Evolutionary conservation across 2,329 filamentous ascomycete species (phyloP), one percentile per base, ranked within the genome.

Genomic region (Lachnellula subtilissima): DNA sequence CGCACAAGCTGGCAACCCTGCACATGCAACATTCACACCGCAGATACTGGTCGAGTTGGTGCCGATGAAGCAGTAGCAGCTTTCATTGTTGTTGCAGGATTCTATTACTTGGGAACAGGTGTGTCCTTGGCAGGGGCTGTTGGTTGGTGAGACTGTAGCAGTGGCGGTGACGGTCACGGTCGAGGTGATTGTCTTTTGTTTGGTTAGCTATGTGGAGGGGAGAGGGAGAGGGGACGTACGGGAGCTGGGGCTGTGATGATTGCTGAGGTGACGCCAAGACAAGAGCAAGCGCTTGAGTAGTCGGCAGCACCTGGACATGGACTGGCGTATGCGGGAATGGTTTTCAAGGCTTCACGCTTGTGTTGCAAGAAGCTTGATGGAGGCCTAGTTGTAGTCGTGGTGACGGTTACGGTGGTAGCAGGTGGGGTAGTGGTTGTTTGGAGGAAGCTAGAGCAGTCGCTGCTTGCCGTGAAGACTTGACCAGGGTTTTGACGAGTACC

Each of bases 241-340:
- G 54, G 45, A n/a, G 55, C 35, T 32, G 50, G 52, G 37, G 55
- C 52, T 2, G 59, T 63, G 47, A 54, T 54, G 17, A 55, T 62
- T 1, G 46, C 39, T 8, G 53, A 28, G 1, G 54, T 56, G 28
- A 66, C 48, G 15, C 64, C 66, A 17, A 64, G 42, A 52, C 67
- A 68, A 12, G 56, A 62, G 46, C 66, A 68, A 9, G 63, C 66
- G 46, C 61, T 65, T 4, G 54, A 61, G 50, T 65, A 68, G 12
- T 50, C 58, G 19, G 48, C 46, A 2, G 48, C 37, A 50, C 55
- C 58, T 3, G 49, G 50, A 48, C 66, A 69, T 19, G 53, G 47
- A 8, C 48, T 56, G 3, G 66, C 65, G 56, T 68, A 69, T 7
- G 50, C 36, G 6, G 67, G 67, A 49, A 67, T 57, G 14, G 47